Evolutionary conservation across 2,329 filamentous ascomycete genomes (phyloP).

Genomic region (Nigrospora oryzae): DNA sequence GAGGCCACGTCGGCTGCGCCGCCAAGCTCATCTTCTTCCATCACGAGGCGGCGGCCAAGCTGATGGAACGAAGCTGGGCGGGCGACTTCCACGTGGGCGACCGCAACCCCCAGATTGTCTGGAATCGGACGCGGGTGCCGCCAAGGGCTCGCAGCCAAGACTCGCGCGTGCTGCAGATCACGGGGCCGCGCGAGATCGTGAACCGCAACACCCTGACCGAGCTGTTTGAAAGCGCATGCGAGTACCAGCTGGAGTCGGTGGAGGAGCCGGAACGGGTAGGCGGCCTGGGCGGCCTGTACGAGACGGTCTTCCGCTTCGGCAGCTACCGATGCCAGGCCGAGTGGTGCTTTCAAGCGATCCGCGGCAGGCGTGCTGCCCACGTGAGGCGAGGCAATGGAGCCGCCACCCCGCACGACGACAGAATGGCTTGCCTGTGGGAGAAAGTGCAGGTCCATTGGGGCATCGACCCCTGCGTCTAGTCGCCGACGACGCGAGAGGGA

Average conservation of each 20-base stretch:
- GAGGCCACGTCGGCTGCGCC: conserved; percentile 20
- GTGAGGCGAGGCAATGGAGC: not conserved
- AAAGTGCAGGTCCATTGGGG: not conserved
- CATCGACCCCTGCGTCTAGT: not conserved
- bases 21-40: conserved; percentile 35
- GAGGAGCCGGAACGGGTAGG: conserved; percentile 7
- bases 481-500: not conserved
- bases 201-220: conserved; percentile 27
- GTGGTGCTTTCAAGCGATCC: conserved; percentile 7
- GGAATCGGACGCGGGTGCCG: conserved; percentile 40
- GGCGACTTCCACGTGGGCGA: conserved; percentile 31
- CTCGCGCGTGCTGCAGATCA: conserved; percentile 43
- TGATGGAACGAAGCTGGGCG: conserved; percentile 34
- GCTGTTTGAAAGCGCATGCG: conserved; percentile 33
- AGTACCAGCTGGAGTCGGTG: conserved; percentile 38
- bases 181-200: conserved; percentile 33
- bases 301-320: conserved; percentile 44
- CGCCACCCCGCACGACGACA: too few relatives aligned
- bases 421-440: not conserved
- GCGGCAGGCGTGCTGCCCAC: too few relatives aligned
- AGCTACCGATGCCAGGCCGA: conserved; percentile 47
- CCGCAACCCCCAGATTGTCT: conserved; percentile 27
- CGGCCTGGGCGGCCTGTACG: conserved; percentile 6
- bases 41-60: conserved; percentile 35
- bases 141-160: conserved; percentile 11